A percentile compares a stretch with the other conserved stretches of the same genome.
Conservation (phyloP, 1,139 yeast genomes). For the Candida frijolesensis region DNA sequence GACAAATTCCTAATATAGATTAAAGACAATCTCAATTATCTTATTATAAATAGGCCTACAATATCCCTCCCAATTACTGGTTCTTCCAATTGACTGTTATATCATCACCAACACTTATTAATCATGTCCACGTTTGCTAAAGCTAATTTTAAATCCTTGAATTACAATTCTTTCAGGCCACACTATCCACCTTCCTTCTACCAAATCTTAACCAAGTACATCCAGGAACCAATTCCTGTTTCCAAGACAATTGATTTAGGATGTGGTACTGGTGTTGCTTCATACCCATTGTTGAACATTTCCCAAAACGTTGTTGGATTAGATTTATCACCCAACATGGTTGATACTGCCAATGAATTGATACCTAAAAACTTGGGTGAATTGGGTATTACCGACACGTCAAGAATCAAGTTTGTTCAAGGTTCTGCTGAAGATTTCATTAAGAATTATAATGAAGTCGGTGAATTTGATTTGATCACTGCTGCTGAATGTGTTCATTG, state of each 20-base stretch:
- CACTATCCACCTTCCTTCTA: slow-evolving; percentile 61
- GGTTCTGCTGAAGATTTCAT: slow-evolving; percentile 42
- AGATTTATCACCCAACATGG: slow-evolving; percentile 38
- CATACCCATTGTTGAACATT: slow-evolving; percentile 37
- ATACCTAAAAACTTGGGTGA: slow-evolving; percentile 19
- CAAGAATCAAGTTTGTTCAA: slow-evolving; percentile 31
- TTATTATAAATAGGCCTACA: not conserved
- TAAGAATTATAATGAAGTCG: slow-evolving; percentile 18
- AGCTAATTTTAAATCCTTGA: slow-evolving; percentile 55
- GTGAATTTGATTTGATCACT: slow-evolving; percentile 37
- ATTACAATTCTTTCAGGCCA: slow-evolving; percentile 68
- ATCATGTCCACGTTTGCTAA: slow-evolving; percentile 70
- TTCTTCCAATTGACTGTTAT: not conserved
- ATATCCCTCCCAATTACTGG: not conserved
- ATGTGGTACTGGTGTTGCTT: slow-evolving; percentile 46
- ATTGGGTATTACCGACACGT: slow-evolving; percentile 25
- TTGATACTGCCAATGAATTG: slow-evolving; percentile 35
- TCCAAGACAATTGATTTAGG: slow-evolving; percentile 36
- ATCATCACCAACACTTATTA: slow-evolving; percentile 5
- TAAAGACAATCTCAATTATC: not conserved
- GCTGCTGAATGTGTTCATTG: slow-evolving; percentile 53
- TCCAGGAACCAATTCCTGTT: slow-evolving; percentile 20
- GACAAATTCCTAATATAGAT: not conserved
- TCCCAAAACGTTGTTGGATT: slow-evolving; percentile 34
- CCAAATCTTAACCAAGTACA: slow-evolving; percentile 36